Percentiles rank a stretch among this genome's conserved stretches.
Evolutionary conservation across 805 yeast species (phyloP).

Genomic region (Ogataea sp.): DNA sequence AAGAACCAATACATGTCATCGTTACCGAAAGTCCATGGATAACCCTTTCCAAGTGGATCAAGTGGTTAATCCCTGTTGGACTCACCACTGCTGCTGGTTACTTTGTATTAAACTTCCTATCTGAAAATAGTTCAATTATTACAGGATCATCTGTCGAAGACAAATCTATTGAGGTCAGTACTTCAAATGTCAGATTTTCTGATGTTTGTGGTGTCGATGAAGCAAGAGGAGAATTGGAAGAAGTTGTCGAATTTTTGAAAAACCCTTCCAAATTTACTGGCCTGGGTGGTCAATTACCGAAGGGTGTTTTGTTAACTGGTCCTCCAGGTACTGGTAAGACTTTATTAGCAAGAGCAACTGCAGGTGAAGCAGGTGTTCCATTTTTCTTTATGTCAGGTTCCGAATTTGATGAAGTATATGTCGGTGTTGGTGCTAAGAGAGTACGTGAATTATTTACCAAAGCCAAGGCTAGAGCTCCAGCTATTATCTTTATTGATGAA

Average conservation of each 20-base stretch:
- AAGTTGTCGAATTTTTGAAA: slow-evolving; percentile 93
- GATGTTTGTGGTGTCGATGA: slow-evolving; percentile 98
- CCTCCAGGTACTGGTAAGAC: slow-evolving; percentile 99
- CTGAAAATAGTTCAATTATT: slow-evolving; percentile 77
- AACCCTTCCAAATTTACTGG: slow-evolving; percentile 96
- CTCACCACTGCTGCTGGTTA: slow-evolving; percentile 75
- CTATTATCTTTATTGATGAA: slow-evolving; percentile 95
- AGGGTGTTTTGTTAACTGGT: slow-evolving; percentile 93
- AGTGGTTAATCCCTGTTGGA: slow-evolving; percentile 81
- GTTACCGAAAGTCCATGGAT: slow-evolving; percentile 80
- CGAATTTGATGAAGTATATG: slow-evolving; percentile 95
- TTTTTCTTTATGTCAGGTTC: slow-evolving; percentile 98
- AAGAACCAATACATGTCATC: slow-evolving; percentile 90
- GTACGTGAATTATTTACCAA: slow-evolving; percentile 90
- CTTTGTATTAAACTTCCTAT: slow-evolving; percentile 66
- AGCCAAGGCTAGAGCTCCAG: slow-evolving; percentile 94
- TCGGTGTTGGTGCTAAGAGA: slow-evolving; percentile 98
- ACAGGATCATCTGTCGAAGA: slow-evolving; percentile 66
- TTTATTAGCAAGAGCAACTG: slow-evolving; percentile 92
- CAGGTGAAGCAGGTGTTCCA: slow-evolving; percentile 99
- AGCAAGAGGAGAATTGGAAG: slow-evolving; percentile 95
- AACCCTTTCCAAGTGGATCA: slow-evolving; percentile 76
- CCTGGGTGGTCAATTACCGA: slow-evolving; percentile 94
- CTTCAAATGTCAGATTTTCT: slow-evolving; percentile 77
- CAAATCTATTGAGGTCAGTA: slow-evolving; percentile 74